phyloP scores from a whole-genome alignment of 164 flowering plant genomes.

The Buxus sempervirens region DNA sequence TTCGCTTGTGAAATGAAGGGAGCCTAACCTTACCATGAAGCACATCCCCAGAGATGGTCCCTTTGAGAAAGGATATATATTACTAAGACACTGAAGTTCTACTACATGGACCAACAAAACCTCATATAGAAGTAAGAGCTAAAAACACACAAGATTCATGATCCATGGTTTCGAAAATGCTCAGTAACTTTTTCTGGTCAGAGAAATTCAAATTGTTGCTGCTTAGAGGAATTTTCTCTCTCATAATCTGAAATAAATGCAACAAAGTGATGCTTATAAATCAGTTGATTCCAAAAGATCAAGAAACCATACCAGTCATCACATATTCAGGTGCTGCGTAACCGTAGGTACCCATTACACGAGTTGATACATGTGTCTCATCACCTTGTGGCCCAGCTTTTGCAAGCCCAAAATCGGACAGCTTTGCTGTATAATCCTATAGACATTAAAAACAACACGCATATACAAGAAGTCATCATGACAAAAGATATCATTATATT shows the following conservation, averaged over 20 bases:
- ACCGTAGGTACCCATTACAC: slow-evolving; percentile 97
- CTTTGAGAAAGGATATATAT: too few relatives aligned
- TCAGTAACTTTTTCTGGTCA: too few relatives aligned
- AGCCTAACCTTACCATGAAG: too few relatives aligned
- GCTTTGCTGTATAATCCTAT: slow-evolving; percentile 91
- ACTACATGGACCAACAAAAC: too few relatives aligned
- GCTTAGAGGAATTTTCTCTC: not conserved
- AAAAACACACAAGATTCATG: too few relatives aligned
- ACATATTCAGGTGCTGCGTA: slow-evolving; percentile 98
- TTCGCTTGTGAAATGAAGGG: too few relatives aligned
- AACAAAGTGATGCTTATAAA: not conserved
- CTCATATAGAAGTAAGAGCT: too few relatives aligned
- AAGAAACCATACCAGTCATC: slow-evolving; percentile 73
- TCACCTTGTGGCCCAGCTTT: slow-evolving; percentile 98
- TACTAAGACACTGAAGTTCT: too few relatives aligned
- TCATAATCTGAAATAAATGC: not conserved
- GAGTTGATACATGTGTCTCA: slow-evolving; percentile 92
- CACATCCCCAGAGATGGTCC: too few relatives aligned
- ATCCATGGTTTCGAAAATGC: too few relatives aligned
- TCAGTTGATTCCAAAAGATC: slow-evolving; percentile 1
- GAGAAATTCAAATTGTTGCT: too few relatives aligned
- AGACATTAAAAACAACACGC: slow-evolving; percentile 7
- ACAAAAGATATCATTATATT: not conserved
- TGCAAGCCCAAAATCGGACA: slow-evolving; percentile 97
- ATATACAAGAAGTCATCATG: slow-evolving; percentile 5